Evolutionary conservation across 1,139 yeast species (phyloP).

Genomic region (Blastobotrys indianensis): DNA sequence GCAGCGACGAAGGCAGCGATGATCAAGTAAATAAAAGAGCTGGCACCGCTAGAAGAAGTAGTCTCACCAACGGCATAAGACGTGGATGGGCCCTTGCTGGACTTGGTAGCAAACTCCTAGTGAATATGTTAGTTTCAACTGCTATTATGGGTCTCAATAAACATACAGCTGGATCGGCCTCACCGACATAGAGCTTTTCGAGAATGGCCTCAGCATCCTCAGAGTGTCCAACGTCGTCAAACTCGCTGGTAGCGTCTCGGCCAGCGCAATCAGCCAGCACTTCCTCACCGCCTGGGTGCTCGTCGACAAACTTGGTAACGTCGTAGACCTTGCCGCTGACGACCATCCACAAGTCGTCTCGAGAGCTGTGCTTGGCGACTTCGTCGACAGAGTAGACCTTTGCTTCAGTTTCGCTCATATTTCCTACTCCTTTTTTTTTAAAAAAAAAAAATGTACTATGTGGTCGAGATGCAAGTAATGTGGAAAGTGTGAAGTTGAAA

Average conservation of each 20-base stretch:
- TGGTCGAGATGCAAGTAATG: too few species aligned
- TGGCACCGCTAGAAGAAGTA: conserved; percentile 18
- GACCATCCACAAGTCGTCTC: conserved; percentile 84
- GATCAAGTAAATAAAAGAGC: conserved; percentile 42
- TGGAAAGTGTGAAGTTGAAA: neutral
- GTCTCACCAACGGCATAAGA: conserved; percentile 17
- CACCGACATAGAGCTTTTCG: conserved; percentile 64
- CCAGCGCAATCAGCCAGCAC: conserved; percentile 78
- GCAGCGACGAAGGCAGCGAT: conserved; percentile 49
- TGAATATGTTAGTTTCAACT: neutral
- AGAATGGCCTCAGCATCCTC: conserved; percentile 87
- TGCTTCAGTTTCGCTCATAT: conserved; percentile 9
- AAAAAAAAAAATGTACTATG: too few species aligned
- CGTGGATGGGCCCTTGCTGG: conserved; percentile 8
- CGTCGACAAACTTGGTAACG: conserved; percentile 76
- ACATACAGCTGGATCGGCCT: conserved; percentile 38
- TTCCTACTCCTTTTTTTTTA: neutral
- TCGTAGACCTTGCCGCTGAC: conserved; percentile 89
- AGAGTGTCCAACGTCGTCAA: conserved; percentile 95
- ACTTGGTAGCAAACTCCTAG: conserved; percentile 8
- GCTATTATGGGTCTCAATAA: neutral
- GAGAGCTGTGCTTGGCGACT: conserved; percentile 68
- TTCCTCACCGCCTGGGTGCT: conserved; percentile 99
- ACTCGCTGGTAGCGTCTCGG: conserved; percentile 87
- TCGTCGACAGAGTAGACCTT: conserved; percentile 57